Percentiles rank a stretch among this genome's conserved stretches.
Evolutionary conservation across 352 stramenopile genomes (phyloP).

Genomic region (Thalassiosira hispida): DNA sequence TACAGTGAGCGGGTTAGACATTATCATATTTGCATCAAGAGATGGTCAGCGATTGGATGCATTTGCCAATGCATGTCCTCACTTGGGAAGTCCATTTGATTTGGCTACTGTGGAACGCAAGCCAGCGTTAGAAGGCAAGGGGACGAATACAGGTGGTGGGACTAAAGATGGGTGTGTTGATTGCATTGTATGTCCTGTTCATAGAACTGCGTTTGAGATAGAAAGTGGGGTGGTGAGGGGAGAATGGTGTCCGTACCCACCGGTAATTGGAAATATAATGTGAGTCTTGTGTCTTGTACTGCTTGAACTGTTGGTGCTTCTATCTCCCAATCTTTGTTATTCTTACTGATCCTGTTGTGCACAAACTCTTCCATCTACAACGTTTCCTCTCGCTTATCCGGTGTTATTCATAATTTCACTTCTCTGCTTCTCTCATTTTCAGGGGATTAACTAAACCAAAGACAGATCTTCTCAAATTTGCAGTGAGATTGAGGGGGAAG

Average conservation of each 20-base stretch:
- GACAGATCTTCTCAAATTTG: slow-evolving; percentile 68
- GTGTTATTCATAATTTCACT: neutral
- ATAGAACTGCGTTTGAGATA: slow-evolving; percentile 81
- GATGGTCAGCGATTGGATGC: slow-evolving; percentile 74
- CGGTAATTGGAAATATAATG: slow-evolving; percentile 73
- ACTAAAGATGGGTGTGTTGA: slow-evolving; percentile 69
- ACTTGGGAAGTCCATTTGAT: slow-evolving; percentile 83
- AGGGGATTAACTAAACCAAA: slow-evolving; percentile 67
- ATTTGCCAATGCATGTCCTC: slow-evolving; percentile 81
- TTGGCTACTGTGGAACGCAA: slow-evolving; percentile 72
- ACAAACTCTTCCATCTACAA: neutral
- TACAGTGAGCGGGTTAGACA: slow-evolving; percentile 71
- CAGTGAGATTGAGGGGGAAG: slow-evolving; percentile 74
- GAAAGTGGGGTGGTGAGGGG: slow-evolving; percentile 71
- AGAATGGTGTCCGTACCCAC: slow-evolving; percentile 84
- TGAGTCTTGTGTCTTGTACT: slow-evolving; percentile 10
- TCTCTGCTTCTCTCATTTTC: neutral
- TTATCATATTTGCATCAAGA: slow-evolving; percentile 75
- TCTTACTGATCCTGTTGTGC: neutral
- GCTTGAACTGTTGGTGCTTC: neutral
- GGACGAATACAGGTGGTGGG: slow-evolving; percentile 20
- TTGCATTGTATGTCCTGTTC: slow-evolving; percentile 83
- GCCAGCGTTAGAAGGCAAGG: slow-evolving; percentile 32
- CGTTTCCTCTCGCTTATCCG: too few species aligned
- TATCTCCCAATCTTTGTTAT: too few species aligned